Base-by-base conservation (phyloP, 768 basidiomycete species). In the Trametes villosa region DNA sequence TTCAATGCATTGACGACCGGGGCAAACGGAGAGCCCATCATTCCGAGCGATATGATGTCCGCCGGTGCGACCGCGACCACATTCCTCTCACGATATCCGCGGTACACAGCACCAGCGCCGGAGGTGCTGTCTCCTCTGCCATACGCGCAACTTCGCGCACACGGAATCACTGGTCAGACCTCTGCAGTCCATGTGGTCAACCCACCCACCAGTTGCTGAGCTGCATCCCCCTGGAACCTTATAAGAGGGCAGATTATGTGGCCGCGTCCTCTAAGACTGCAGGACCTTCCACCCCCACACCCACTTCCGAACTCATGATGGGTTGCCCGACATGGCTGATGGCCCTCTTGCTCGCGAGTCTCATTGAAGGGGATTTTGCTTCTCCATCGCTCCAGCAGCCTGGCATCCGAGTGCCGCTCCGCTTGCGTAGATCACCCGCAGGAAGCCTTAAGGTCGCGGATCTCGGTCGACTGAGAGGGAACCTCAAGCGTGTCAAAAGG, bases 341-440 rank as follows among this genome's bases (percentile, higher is more conserved):
- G 29, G 38, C 40, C 6, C 13, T 53, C 17, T 29, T 53, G 18
- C 27, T 53, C 27, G 24, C 26, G 26, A 11, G 6, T 41, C 18
- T 41, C 24, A 3, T n/a, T n/a, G 4, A 30, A 9, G 5, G n/a
- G n/a, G 52, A 8, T 5, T 22, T 17, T 3, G 40, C 15, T 9
- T 41, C 27, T 12, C 52, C 52, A 18, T 17, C 27, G 17, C 12
- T 4, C 2, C 9, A 22, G 5, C 26, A 12, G 12, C 26, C 2
- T 12, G 40, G 52, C 27, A 20, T 53, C 1, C 52, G 52, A n/a
- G 52, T 53, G 18, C 26, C 52, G 18, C 52, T 53, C n/a, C 18
- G 30, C 20, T 8, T 18, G 5, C 13, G 24, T 24, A 29, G 24
- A n/a, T n/a, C n/a, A n/a, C n/a, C n/a, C 33, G 15, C 7, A 15